Evolutionary conservation across 805 yeast species (phyloP).

Genomic region (Blastobotrys americana): DNA sequence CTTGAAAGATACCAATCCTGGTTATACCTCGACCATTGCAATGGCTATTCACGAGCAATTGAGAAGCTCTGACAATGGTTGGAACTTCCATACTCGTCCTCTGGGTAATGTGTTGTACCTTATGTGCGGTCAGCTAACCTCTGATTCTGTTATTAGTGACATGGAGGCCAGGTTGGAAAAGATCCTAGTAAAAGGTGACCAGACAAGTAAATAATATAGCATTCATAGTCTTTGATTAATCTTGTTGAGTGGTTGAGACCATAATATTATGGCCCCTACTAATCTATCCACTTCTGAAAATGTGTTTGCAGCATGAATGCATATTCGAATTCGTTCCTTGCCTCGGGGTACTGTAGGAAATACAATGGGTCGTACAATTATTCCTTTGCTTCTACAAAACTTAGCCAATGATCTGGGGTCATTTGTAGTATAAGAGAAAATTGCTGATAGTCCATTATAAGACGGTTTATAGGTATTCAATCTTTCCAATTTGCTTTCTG

Average conservation of each 20-base stretch:
- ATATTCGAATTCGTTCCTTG: constrained; percentile 20
- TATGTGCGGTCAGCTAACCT: constrained; percentile 15
- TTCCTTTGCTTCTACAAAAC: constrained; percentile 17
- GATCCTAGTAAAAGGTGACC: too few relatives aligned
- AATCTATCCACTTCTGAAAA: constrained; percentile 13
- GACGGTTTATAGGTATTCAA: constrained; percentile 4
- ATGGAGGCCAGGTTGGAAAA: constrained; percentile 6
- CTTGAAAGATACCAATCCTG: constrained; percentile 14
- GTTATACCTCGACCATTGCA: constrained; percentile 19
- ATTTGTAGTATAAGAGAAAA: constrained; percentile 12
- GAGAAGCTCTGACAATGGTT: constrained; percentile 7
- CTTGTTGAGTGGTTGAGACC: neutral
- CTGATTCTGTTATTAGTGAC: neutral
- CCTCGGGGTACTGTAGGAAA: constrained; percentile 24
- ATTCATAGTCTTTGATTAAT: too few relatives aligned
- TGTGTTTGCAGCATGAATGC: constrained; percentile 20
- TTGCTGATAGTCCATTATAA: constrained; percentile 1
- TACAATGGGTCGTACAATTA: constrained; percentile 22
- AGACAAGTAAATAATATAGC: too few relatives aligned
- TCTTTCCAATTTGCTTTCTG: neutral
- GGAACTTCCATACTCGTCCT: constrained; percentile 21
- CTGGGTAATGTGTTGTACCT: constrained; percentile 24
- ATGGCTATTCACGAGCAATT: constrained; percentile 9
- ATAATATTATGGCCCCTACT: constrained; percentile 3
- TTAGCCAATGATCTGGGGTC: constrained; percentile 18